Conservation (phyloP, 805 yeast species). For the Hanseniaspora lindneri region DNA sequence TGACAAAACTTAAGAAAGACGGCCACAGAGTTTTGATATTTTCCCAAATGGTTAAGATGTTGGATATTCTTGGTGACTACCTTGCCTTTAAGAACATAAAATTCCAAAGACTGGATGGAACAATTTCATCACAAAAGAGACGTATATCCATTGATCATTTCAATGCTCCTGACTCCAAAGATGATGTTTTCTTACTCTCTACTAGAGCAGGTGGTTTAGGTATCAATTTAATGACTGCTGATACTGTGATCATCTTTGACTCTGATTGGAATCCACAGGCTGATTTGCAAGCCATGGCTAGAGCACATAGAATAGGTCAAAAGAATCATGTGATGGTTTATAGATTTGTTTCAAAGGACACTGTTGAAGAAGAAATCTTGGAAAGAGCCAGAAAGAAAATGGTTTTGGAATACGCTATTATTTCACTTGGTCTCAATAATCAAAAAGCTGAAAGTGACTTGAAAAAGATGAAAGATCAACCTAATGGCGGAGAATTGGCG, state of each 20-base stretch:
- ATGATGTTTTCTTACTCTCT: slow-evolving; percentile 76
- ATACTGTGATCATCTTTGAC: slow-evolving; percentile 93
- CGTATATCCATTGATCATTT: slow-evolving; percentile 92
- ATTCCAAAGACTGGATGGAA: slow-evolving; percentile 93
- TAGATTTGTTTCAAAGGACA: slow-evolving; percentile 93
- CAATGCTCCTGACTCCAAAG: slow-evolving; percentile 85
- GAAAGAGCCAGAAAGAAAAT: slow-evolving; percentile 96
- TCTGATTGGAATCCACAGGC: slow-evolving; percentile 99
- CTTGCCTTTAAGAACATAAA: slow-evolving; percentile 72
- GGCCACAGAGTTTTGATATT: slow-evolving; percentile 94
- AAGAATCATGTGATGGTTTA: slow-evolving; percentile 96
- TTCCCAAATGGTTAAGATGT: slow-evolving; percentile 93
- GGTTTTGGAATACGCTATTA: slow-evolving; percentile 96
- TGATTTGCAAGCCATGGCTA: slow-evolving; percentile 97
- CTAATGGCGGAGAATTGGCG: slow-evolving; percentile 70
- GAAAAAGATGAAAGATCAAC: slow-evolving; percentile 50
- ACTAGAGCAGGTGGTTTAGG: slow-evolving; percentile 99
- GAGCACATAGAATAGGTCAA: slow-evolving; percentile 99
- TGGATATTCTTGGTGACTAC: slow-evolving; percentile 91
- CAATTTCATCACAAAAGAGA: slow-evolving; percentile 86
- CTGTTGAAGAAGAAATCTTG: slow-evolving; percentile 93
- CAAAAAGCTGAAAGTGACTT: slow-evolving; percentile 33
- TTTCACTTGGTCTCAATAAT: slow-evolving; percentile 66
- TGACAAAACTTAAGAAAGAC: slow-evolving; percentile 74
- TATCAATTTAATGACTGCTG: slow-evolving; percentile 97